phyloP scores from a whole-genome alignment of 2,329 filamentous ascomycete genomes.

The Gyromitra esculenta region DNA sequence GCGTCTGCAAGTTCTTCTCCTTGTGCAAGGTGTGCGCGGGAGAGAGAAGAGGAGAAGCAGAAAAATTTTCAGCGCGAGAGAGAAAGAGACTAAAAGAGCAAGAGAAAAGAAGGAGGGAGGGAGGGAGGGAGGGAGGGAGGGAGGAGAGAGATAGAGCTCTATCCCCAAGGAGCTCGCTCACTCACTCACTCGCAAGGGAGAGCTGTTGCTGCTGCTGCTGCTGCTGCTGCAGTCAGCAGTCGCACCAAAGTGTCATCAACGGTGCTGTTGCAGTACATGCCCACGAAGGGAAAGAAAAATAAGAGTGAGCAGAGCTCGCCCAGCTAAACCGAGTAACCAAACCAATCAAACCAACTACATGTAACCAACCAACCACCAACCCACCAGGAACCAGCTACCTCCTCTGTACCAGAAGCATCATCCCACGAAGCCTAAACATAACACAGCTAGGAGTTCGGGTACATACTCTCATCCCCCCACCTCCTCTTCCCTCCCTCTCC shows the following conservation, averaged over 20 bases:
- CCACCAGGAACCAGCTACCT: slow-evolving; percentile 24
- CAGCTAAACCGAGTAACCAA: slow-evolving; percentile 1
- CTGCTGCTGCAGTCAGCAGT: slow-evolving; percentile 21
- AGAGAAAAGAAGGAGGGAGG: not conserved
- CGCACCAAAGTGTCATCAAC: slow-evolving; percentile 33
- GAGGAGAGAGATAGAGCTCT: slow-evolving; percentile 31
- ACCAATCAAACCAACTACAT: not conserved
- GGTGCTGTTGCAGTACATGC: slow-evolving; percentile 23
- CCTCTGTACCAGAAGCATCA: slow-evolving; percentile 10
- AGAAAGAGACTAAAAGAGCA: slow-evolving; percentile 10
- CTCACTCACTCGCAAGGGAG: slow-evolving; percentile 21
- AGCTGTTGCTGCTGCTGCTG: too few species aligned
- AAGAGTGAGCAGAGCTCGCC: not conserved
- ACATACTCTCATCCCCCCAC: slow-evolving; percentile 6
- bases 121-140: not conserved
- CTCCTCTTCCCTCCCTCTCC: slow-evolving; percentile 7
- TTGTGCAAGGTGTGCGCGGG: slow-evolving; percentile 23
- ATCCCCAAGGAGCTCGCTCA: slow-evolving; percentile 30
- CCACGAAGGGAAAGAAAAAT: not conserved
- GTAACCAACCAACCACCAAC: slow-evolving; percentile 10
- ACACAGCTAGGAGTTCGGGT: slow-evolving; percentile 1
- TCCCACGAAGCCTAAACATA: not conserved
- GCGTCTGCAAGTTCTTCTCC: slow-evolving; percentile 34
- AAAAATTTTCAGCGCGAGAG: slow-evolving; percentile 44
- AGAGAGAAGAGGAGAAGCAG: slow-evolving; percentile 36